phyloP scores from a whole-genome alignment of 1,284 basidiomycete species.

The Sanguinoderma infundibulare region DNA sequence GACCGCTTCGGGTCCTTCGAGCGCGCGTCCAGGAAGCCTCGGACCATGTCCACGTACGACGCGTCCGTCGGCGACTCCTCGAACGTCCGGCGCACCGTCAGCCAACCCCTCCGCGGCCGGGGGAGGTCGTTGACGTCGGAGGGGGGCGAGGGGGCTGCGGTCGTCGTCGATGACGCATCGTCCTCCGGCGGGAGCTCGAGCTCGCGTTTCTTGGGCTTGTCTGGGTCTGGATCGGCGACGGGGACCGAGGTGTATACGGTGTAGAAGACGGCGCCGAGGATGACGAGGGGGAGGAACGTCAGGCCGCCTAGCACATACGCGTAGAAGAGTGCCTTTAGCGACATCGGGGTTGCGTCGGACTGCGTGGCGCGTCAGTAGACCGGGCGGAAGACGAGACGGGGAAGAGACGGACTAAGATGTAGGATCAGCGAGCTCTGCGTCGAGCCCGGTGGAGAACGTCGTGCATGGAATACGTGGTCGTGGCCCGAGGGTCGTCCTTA shows the following conservation, averaged over 20 bases:
- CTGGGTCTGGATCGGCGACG: conserved; percentile 51
- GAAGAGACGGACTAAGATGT: conserved; percentile 6
- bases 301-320: conserved; percentile 88
- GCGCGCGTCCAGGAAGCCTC: conserved; percentile 73
- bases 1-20: conserved; percentile 80
- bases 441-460: conserved; percentile 21
- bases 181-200: conserved; percentile 33
- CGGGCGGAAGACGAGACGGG: background rate
- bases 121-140: conserved; percentile 61
- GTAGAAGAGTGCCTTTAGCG: conserved; percentile 70
- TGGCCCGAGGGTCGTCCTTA: conserved; percentile 12
- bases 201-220: conserved; percentile 34
- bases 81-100: conserved; percentile 84
- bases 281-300: conserved; percentile 80
- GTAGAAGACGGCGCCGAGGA: conserved; percentile 59
- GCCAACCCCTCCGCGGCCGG: conserved; percentile 80
- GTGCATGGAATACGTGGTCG: conserved; percentile 29
- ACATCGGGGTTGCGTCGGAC: conserved; percentile 46
- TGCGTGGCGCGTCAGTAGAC: background rate
- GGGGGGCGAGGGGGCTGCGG: conserved; percentile 19
- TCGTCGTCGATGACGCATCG: conserved; percentile 32
- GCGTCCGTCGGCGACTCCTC: conserved; percentile 63
- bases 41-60: conserved; percentile 73
- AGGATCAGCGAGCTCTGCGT: conserved; percentile 20
- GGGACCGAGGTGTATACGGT: conserved; percentile 81